These are phyloP conservation scores for Xylariomycetidae sp. DNA, from an alignment of 2,329 filamentous ascomycete species.

Conservation along the genomic window DNA sequence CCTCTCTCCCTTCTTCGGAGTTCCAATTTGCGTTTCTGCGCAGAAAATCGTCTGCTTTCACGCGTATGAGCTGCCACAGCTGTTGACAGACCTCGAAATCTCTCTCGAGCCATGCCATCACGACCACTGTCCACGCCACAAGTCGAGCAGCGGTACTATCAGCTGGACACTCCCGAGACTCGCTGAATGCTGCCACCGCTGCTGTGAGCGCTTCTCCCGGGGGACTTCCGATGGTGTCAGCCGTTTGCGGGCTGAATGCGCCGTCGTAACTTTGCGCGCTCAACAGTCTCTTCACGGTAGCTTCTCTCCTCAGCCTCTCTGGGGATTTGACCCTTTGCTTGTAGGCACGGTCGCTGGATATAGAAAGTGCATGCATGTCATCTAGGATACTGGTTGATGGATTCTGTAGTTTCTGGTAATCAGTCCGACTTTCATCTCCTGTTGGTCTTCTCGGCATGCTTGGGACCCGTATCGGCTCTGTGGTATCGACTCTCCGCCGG, in stretches of 20 bases:
- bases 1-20: too few relatives aligned
- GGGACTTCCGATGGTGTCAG: background rate
- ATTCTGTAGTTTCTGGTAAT: too few relatives aligned
- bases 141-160: background rate
- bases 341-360: too few relatives aligned
- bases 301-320: background rate
- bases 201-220: background rate
- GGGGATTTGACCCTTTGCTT: background rate
- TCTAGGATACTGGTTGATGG: too few relatives aligned
- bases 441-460: too few relatives aligned
- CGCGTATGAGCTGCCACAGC: background rate
- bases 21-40: too few relatives aligned
- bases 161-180: background rate
- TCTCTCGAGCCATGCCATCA: background rate
- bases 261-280: background rate
- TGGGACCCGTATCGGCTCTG: too few relatives aligned
- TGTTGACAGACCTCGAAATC: background rate
- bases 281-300: background rate
- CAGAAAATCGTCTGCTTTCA: background rate
- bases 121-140: background rate
- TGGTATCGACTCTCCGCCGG: too few relatives aligned
- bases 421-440: too few relatives aligned
- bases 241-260: too few relatives aligned
- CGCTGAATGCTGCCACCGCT: background rate
- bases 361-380: too few relatives aligned